Conservation (phyloP, 2,329 filamentous ascomycete species). For the Epichloe typhina region DNA sequence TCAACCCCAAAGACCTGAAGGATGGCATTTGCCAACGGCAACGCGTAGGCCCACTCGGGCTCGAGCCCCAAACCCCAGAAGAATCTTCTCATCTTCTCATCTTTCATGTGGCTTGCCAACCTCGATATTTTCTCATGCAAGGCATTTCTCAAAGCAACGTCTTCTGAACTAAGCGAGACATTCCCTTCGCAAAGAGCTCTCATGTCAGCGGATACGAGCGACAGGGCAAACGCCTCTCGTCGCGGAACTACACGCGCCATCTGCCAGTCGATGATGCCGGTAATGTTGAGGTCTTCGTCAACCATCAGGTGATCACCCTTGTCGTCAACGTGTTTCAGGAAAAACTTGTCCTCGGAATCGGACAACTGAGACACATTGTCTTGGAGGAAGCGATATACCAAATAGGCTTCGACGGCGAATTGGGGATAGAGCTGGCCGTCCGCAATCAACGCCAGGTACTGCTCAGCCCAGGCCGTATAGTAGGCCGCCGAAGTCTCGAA, state of each 20-base stretch:
- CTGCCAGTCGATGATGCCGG: slow-evolving; percentile 17
- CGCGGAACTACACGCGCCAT: slow-evolving; percentile 11
- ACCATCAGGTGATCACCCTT: slow-evolving; percentile 33
- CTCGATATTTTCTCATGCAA: slow-evolving; percentile 3
- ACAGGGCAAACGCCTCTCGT: slow-evolving; percentile 8
- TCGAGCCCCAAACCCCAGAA: slow-evolving; percentile 12
- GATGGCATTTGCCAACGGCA: slow-evolving; percentile 11
- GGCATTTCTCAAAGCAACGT: slow-evolving; percentile 6
- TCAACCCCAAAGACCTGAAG: slow-evolving; percentile 8
- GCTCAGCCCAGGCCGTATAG: slow-evolving; percentile 12
- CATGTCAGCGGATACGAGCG: slow-evolving; percentile 9
- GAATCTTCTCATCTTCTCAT: slow-evolving; percentile 12
- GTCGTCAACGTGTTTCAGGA: slow-evolving; percentile 31
- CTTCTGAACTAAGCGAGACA: slow-evolving; percentile 7
- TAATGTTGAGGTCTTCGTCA: slow-evolving; percentile 29
- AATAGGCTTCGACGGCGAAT: slow-evolving; percentile 15
- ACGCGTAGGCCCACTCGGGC: slow-evolving; percentile 7
- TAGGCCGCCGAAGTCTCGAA: slow-evolving; percentile 8
- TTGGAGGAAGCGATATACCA: slow-evolving; percentile 26
- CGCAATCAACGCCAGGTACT: slow-evolving; percentile 10
- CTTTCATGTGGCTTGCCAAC: slow-evolving; percentile 1
- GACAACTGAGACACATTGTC: slow-evolving; percentile 8
- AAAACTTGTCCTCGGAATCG: slow-evolving; percentile 16
- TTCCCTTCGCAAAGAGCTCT: slow-evolving; percentile 5
- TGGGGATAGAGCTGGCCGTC: slow-evolving; percentile 19